Percentiles rank a stretch among this genome's conserved stretches.
Conservation (phyloP, 805 yeast genomes). For the Yarrowia sp. region DNA sequence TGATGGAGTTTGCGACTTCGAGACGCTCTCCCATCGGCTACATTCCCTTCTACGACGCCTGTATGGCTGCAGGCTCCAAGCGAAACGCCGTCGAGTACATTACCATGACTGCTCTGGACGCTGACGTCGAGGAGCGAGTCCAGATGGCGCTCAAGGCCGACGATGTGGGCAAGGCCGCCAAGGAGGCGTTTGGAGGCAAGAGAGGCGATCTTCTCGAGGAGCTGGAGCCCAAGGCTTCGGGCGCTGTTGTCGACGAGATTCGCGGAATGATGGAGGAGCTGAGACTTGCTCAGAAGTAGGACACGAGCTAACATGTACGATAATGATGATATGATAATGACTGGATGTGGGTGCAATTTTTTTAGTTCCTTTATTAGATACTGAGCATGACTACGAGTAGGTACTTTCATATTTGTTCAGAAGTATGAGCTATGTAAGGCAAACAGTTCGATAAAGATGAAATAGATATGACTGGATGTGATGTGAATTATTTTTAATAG, state of each 20-base stretch:
- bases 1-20: conserved; percentile 50
- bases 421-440: no score
- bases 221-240: conserved; percentile 31
- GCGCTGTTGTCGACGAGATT: conserved; percentile 28
- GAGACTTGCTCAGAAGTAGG: conserved; percentile 5
- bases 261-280: conserved; percentile 25
- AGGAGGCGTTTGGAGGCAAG: conserved; percentile 37
- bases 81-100: conserved; percentile 63
- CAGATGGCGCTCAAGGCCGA: conserved; percentile 53
- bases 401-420: no score
- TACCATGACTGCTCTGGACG: conserved; percentile 45
- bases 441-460: no score
- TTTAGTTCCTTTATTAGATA: no score
- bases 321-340: conserved; percentile 7
- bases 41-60: conserved; percentile 57
- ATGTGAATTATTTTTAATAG: no score
- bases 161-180: conserved; percentile 42
- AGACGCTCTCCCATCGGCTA: conserved; percentile 72
- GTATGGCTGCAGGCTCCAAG: conserved; percentile 53
- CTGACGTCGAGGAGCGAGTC: conserved; percentile 48
- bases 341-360: no score
- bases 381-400: no score
- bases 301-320: not conserved
- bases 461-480: no score
- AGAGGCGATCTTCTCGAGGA: conserved; percentile 32